Evolutionary conservation across 2,329 filamentous ascomycete species (phyloP).

Genomic region (Apiospora pterosperma): DNA sequence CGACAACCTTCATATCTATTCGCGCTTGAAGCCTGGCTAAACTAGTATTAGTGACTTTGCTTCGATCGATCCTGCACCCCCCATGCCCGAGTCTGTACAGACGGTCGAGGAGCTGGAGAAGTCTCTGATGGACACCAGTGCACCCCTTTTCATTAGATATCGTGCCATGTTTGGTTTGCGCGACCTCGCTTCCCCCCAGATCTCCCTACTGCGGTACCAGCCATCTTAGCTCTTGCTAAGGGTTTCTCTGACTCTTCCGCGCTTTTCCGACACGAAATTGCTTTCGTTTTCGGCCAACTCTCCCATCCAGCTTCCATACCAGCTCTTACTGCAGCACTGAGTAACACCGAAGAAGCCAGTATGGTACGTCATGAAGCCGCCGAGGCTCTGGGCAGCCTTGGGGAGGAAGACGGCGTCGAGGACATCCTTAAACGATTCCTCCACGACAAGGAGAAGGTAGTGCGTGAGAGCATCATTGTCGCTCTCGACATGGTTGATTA

Average conservation of each 20-base stretch:
- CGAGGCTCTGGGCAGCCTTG: conserved; percentile 90
- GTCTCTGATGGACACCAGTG: conserved; percentile 71
- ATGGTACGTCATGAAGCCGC: conserved; percentile 99
- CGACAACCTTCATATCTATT: not conserved
- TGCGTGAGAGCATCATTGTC: conserved; percentile 91
- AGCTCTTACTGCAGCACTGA: conserved; percentile 74
- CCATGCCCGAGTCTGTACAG: conserved; percentile 67
- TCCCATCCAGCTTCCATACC: conserved; percentile 97
- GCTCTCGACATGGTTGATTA: conserved; percentile 98
- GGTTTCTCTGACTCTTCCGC: conserved; percentile 84
- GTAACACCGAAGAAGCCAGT: conserved; percentile 76
- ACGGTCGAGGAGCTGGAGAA: conserved; percentile 73
- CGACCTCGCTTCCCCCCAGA: conserved; percentile 93
- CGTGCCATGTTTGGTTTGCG: conserved; percentile 97
- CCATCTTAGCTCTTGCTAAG: conserved; percentile 78
- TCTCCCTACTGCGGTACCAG: conserved; percentile 83
- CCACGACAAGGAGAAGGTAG: conserved; percentile 87
- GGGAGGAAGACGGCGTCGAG: conserved; percentile 90
- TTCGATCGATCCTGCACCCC: conserved; percentile 92
- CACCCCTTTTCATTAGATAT: conserved; percentile 88
- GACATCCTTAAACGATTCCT: conserved; percentile 79
- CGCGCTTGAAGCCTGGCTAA: conserved; percentile 16
- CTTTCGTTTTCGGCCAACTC: conserved; percentile 96
- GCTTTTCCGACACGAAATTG: conserved; percentile 95
- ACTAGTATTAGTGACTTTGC: conserved; percentile 73